Base-by-base conservation (phyloP, 208 protist genomes). In the Sergeia podlipaevii region DNA sequence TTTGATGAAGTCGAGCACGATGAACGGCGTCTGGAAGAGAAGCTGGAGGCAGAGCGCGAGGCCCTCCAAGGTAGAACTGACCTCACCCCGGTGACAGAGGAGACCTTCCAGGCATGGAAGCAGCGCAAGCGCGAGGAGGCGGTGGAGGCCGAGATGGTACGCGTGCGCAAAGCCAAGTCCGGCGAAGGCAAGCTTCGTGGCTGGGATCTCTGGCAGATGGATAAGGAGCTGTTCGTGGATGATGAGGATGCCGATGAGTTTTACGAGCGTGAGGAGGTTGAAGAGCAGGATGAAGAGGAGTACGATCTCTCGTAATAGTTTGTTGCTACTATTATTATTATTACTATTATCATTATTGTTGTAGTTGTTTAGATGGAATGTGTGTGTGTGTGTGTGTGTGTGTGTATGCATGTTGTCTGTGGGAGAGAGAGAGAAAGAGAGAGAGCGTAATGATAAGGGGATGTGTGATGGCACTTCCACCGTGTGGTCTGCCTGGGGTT, bases 1-100 rank as follows among this genome's bases (percentile, higher is more conserved):
- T 93, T 93, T 49, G 89, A 93, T 6, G 85, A 91, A 48, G 80
- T 93, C 32, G 80, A 84, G 63, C 55, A 71, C 45, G 85, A 93
- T 49, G 85, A 93, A 7, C 67, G 68, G 15, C 75, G 89, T 2
- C 74, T 95, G 30, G 89, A 95, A 78, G 89, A 95, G 70, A 51
- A 65, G 52, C 65, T 95, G 15, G 89, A 95, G 78, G 67, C 68
- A 30, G 77, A 95, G 83, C 79, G 85, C 26, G 82, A 89, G 70
- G 85, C 74, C 39, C 74, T 95, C 64, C 46, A 70, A 60, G 77
- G 60, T 15, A 77, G 85, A 36, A 77, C 65, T 17, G 78, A 93
- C 71, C 64, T 93, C 2, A 93, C 85, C 27, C 85, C 85, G 0
- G 80, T 93, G 17, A 93, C 85, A 23, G 80, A 93, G 76, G 80